A percentile compares a stretch with the other conserved stretches of the same genome.
Conservation (phyloP, 2,329 filamentous ascomycete species). For the Calonectria fujianensis region DNA sequence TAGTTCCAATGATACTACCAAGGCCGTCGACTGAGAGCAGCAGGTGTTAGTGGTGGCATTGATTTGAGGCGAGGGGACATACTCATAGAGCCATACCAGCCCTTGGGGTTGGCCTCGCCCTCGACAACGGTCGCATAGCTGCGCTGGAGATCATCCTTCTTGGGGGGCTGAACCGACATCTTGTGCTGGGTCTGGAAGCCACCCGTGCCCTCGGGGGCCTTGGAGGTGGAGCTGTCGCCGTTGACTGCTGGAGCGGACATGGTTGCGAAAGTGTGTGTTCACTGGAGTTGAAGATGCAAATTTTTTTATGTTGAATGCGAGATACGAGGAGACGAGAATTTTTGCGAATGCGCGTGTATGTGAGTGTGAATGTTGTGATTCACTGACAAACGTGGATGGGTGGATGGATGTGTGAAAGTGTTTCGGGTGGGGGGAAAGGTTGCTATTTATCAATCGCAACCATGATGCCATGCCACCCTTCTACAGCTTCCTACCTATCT, state of each 20-base stretch:
- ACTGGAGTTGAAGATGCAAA: not conserved
- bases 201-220: constrained; percentile 54
- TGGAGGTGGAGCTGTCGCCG: constrained; percentile 55
- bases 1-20: constrained; percentile 83
- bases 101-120: constrained; percentile 81
- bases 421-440: constrained; percentile 29
- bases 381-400: not conserved
- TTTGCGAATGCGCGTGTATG: not conserved
- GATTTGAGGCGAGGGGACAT: constrained; percentile 60
- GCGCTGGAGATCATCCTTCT: constrained; percentile 88
- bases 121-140: constrained; percentile 82
- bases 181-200: constrained; percentile 72
- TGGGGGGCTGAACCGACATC: constrained; percentile 86
- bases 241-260: constrained; percentile 49
- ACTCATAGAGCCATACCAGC: constrained; percentile 95
- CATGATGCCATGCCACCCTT: constrained; percentile 3
- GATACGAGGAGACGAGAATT: not conserved
- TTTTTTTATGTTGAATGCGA: not conserved
- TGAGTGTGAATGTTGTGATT: constrained; percentile 1
- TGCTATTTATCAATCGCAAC: constrained; percentile 38
- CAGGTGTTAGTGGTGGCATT: constrained; percentile 23
- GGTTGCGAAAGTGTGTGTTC: not conserved
- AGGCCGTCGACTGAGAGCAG: constrained; percentile 79
- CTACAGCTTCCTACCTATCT: not conserved
- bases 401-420: constrained; percentile 6